Percentiles rank a stretch among this genome's conserved stretches.
phyloP scores from a whole-genome alignment of 106 monocot genomes.

The Ottelia alismoides region DNA sequence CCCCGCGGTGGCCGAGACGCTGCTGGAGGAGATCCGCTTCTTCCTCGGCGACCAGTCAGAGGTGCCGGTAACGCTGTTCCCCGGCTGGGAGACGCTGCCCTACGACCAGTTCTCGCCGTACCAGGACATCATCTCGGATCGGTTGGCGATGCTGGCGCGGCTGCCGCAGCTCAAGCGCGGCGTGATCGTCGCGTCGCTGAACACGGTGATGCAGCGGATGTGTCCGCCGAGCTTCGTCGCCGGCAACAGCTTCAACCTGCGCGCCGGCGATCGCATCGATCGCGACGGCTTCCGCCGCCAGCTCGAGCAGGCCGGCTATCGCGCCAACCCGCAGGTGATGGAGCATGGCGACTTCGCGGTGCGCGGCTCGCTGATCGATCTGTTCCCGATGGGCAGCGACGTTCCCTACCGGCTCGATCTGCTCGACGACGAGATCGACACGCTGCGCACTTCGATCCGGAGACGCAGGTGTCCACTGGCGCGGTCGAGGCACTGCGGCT shows the following conservation, averaged over 20 bases:
- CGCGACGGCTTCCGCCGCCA: background rate
- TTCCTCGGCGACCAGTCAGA: background rate
- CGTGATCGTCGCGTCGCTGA: background rate
- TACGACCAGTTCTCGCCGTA: background rate
- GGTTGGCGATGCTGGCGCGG: background rate
- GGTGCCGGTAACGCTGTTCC: background rate
- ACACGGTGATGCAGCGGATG: background rate
- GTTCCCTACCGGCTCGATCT: background rate
- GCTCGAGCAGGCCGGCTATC: background rate
- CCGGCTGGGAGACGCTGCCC: background rate
- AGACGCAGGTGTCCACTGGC: background rate
- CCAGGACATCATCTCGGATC: background rate
- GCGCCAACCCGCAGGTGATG: background rate
- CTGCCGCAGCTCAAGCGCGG: background rate
- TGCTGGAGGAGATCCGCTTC: background rate
- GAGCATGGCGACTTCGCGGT: background rate
- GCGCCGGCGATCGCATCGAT: background rate
- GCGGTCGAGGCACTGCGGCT: background rate
- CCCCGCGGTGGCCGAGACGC: background rate
- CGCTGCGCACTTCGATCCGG: background rate
- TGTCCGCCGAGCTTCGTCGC: background rate
- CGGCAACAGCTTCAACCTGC: background rate
- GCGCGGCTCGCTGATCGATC: background rate
- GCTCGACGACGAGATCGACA: background rate
- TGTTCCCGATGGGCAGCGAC: background rate